These are phyloP conservation scores for Balamuthia mandrillaris DNA, from an alignment of 208 protist species.

Conservation along the genomic window DNA sequence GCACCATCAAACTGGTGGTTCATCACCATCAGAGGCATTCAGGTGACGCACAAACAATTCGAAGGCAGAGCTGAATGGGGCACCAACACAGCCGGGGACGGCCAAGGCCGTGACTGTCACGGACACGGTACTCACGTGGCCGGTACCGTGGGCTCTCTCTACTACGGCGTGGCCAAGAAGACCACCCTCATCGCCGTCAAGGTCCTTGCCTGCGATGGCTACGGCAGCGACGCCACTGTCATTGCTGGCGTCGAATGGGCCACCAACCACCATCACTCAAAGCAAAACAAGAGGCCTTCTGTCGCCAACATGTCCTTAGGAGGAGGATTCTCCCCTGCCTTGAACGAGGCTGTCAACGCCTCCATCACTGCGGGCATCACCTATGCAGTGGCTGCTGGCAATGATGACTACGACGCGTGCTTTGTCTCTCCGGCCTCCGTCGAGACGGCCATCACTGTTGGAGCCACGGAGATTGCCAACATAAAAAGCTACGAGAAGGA, in stretches of 20 bases:
- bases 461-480: not conserved
- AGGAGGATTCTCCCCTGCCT: conserved; percentile 15
- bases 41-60: conserved; percentile 22
- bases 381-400: conserved; percentile 45
- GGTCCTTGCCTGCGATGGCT: conserved; percentile 37
- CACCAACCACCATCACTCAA: no score
- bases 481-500: not conserved
- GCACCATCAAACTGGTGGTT: not conserved
- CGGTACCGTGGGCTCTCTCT: not conserved
- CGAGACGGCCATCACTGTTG: conserved; percentile 36
- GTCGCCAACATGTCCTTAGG: conserved; percentile 48
- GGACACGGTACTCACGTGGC: conserved; percentile 50
- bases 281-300: not conserved
- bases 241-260: conserved; percentile 37
- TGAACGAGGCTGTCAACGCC: conserved; percentile 20
- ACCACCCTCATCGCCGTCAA: conserved; percentile 38
- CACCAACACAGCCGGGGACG: conserved; percentile 24
- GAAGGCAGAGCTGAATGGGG: conserved; percentile 25
- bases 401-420: conserved; percentile 42
- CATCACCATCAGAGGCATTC: not conserved
- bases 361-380: conserved; percentile 22
- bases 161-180: not conserved
- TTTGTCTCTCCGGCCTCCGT: conserved; percentile 22
- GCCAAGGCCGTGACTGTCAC: conserved; percentile 33
- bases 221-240: conserved; percentile 27